Base-by-base conservation (phyloP, 2,329 filamentous ascomycete species). In the Coniella vitis region DNA sequence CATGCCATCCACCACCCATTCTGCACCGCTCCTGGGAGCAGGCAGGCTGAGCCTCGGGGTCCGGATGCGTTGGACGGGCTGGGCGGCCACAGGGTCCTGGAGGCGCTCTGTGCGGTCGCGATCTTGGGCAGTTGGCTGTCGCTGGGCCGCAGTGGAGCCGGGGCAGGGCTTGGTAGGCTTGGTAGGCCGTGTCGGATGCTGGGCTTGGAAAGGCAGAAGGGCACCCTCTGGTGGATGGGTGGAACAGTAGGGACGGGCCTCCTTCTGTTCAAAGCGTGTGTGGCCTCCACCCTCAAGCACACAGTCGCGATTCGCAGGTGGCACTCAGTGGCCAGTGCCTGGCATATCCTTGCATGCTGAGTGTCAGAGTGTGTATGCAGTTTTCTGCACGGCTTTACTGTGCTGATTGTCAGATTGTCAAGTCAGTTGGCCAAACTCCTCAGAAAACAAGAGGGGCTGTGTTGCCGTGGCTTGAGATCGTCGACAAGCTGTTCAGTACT, bases 211-310 rank as follows among this genome's bases (percentile, higher is more conserved):
- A 9, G 16, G 17, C 40, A n/a, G 25, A 29, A 25, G 38, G 38
- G 17, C 14, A 41, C 20, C 29, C 21, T 10, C 17, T 32, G 40
- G 19, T 42, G 39, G 22, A 12, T 16, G 22, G 39, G 39, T 41
- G 47, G 16, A n/a, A 22, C 38, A 9, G 13, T 16, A 21, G 34
- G 17, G 34, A 39, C 38, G 37, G 45, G 39, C 51, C 51, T 40
- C 22, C 44, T 14, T 47, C 29, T 47, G 51, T 20, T 47, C 47
- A 47, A 34, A 47, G 50, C 50, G 43, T 25, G 43, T 25, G n/a
- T 34, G 32, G 43, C 19, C 5, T 22, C 39, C 39, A 34, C 31
- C n/a, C 38, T 20, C 22, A 36, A 36, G 25, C 20, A 29, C 21
- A 46, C 20, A 29, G 35, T 43, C 20, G 40, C 17, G 36, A 8